phyloP scores from a whole-genome alignment of 768 basidiomycete species.

The Fibroporia radiculosa region DNA sequence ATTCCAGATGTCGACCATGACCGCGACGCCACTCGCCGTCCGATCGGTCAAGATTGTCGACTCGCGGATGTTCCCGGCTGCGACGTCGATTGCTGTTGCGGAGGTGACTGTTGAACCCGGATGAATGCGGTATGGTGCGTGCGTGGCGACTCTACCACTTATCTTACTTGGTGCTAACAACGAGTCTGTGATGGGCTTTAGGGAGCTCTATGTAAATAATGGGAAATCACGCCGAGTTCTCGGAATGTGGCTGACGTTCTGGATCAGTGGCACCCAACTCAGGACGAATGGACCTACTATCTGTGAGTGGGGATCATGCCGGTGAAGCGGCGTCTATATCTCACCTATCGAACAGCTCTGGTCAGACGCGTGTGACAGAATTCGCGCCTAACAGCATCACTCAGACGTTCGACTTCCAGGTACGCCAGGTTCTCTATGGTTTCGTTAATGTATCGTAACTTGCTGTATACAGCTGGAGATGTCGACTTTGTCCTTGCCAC shows the following conservation, averaged over 20 bases:
- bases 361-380: slow-evolving; percentile 44
- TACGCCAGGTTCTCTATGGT: slow-evolving; percentile 12
- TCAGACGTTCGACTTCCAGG: slow-evolving; percentile 50
- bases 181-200: no score
- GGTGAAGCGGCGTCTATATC: no score
- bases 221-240: background rate
- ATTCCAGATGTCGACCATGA: slow-evolving; percentile 44
- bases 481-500: slow-evolving; percentile 48
- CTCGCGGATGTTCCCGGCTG: slow-evolving; percentile 41
- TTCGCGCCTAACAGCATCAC: slow-evolving; percentile 47
- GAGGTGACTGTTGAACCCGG: slow-evolving; percentile 53
- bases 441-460: slow-evolving; percentile 1
- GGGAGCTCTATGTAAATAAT: slow-evolving; percentile 40
- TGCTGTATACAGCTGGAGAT: no score
- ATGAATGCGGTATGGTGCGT: slow-evolving; percentile 46
- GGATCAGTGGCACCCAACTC: slow-evolving; percentile 42
- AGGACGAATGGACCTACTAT: slow-evolving; percentile 39
- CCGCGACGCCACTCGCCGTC: slow-evolving; percentile 35
- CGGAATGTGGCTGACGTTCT: background rate
- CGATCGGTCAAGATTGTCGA: slow-evolving; percentile 58
- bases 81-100: slow-evolving; percentile 46
- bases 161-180: slow-evolving; percentile 2
- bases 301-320: slow-evolving; percentile 16
- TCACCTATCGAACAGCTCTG: slow-evolving; percentile 14
- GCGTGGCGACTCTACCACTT: no score